Conservation (phyloP, 768 basidiomycete genomes). For the Calocera cornea region DNA sequence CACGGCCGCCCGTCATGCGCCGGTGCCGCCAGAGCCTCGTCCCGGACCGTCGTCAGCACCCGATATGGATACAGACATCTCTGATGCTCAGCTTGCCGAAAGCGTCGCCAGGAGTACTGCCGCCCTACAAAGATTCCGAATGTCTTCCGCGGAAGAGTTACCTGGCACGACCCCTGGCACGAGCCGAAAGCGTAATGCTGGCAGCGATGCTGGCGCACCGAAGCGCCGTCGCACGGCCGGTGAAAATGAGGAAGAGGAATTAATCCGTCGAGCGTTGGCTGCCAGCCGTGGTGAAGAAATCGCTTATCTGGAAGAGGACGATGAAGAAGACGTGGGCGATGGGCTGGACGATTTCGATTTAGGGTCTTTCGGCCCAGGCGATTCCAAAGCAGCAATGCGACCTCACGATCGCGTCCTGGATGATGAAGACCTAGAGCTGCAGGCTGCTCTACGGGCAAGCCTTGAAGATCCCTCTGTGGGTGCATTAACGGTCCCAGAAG, state of each 20-base stretch:
- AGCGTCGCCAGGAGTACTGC: neutral
- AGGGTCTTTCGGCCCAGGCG: conserved; percentile 4
- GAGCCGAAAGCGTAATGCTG: conserved; percentile 10
- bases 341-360: conserved; percentile 17
- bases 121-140: neutral
- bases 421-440: conserved; percentile 76
- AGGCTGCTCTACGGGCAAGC: conserved; percentile 76
- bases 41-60: neutral
- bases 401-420: conserved; percentile 44
- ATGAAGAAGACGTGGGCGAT: conserved; percentile 15
- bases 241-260: conserved; percentile 45
- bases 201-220: neutral
- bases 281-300: conserved; percentile 37
- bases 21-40: neutral
- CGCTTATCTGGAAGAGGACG: conserved; percentile 22
- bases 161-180: neutral
- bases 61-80: neutral
- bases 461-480: conserved; percentile 49
- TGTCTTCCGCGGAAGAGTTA: conserved; percentile 11
- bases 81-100: conserved; percentile 1
- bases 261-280: conserved; percentile 43
- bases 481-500: conserved; percentile 27
- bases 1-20: neutral
- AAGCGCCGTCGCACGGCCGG: conserved; percentile 10
- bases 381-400: neutral